Base-by-base conservation (phyloP, 106 monocot species). In the Apostasia ramifera region DNA sequence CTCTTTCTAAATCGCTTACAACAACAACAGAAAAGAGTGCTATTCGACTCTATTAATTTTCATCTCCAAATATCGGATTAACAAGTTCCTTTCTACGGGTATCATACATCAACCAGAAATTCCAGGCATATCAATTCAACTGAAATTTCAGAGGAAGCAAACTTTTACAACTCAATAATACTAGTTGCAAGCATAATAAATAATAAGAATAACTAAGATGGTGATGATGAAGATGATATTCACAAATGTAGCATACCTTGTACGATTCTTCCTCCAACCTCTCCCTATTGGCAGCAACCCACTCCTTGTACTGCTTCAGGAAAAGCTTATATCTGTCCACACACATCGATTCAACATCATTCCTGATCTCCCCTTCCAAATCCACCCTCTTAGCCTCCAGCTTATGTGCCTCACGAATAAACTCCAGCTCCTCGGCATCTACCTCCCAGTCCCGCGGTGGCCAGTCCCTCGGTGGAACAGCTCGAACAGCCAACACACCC, bases 361-460 rank as follows among this genome's bases (percentile, higher is more conserved):
- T 77, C 44, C 63, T 79, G 47, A 63, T 63, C 51, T 78, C 82
- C 44, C 49, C 81, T 6, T 75, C 75, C 66, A 81, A 5, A 70
- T 83, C 82, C 69, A 84, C 77, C 74, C 84, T 78, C 74, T 77
- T 83, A 4, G 86, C 69, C 67, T 79, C 71, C 76, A 76, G 1
- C 79, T 70, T 73, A 55, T 95, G 95, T 2, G 89, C 92, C 73
- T 70, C 89, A 55, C 92, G 70, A 9, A 95, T 92, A 53, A 86
- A 89, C 63, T 73, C 89, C 82, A 95, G 78, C 79, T 95, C 95
- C 44, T 61, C 74, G 41, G 58, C 63, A 63, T 95, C 95, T 40
- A 95, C 95, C 80, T 77, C 82, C 95, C 95, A 95, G 6, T 82
- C 95, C n/a, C 77, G 77, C 39, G 95, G 95, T 26, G 95, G 95